phyloP scores from a whole-genome alignment of 106 monocot species.

The Xerophyta viscosa region DNA sequence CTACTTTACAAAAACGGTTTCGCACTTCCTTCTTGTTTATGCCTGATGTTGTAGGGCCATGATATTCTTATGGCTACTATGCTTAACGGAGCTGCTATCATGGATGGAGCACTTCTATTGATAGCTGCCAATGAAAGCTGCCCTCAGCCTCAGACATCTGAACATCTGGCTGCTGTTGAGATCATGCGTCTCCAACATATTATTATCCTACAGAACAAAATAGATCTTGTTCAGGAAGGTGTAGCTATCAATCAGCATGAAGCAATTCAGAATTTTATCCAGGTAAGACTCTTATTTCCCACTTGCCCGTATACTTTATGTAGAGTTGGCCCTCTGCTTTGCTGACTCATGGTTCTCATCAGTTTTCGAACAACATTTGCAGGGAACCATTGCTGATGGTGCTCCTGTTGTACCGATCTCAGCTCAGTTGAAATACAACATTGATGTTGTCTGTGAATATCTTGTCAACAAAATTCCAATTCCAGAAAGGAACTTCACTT shows the following conservation, averaged over 20 bases:
- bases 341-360: too few species aligned
- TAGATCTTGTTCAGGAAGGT: conserved; percentile 96
- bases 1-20: too few species aligned
- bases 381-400: conserved; percentile 88
- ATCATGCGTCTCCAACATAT: conserved; percentile 89
- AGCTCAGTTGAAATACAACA: conserved; percentile 90
- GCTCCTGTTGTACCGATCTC: conserved; percentile 94
- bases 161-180: conserved; percentile 94
- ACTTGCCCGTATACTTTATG: too few species aligned
- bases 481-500: conserved; percentile 68
- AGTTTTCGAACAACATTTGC: conserved; percentile 13
- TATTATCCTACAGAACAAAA: conserved; percentile 90
- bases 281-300: conserved; percentile 45
- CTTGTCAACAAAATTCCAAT: conserved; percentile 87
- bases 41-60: conserved; percentile 60
- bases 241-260: conserved; percentile 92
- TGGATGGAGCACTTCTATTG: conserved; percentile 93
- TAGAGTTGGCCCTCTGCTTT: too few species aligned
- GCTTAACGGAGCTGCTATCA: conserved; percentile 99
- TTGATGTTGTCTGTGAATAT: conserved; percentile 93
- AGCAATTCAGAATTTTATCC: conserved; percentile 83
- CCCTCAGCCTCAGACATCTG: conserved; percentile 95
- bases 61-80: conserved; percentile 99
- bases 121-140: conserved; percentile 97
- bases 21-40: too few species aligned